Evolutionary conservation across 2,329 filamentous ascomycete species (phyloP).

Genomic region (Neonectria hederae): DNA sequence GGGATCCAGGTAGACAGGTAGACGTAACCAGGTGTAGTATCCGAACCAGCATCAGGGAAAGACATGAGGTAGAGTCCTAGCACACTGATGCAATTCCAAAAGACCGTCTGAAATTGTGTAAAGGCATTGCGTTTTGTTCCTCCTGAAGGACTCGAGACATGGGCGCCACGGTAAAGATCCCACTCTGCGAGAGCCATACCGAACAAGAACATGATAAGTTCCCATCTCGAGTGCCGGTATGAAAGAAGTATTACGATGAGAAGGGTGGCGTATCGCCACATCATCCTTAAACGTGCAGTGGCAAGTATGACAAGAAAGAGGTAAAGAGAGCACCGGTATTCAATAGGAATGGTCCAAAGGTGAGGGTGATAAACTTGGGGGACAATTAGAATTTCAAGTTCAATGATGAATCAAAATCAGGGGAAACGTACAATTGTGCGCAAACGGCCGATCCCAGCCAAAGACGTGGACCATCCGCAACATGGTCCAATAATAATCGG

Average conservation of each 20-base stretch:
- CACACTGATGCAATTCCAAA: conserved; percentile 57
- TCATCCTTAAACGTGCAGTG: conserved; percentile 56
- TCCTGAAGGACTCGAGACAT: conserved; percentile 43
- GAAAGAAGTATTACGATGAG: conserved; percentile 54
- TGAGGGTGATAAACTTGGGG: conserved; percentile 64
- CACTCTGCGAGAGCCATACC: conserved; percentile 66
- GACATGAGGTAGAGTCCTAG: conserved; percentile 61
- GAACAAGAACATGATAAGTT: conserved; percentile 63
- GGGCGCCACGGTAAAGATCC: conserved; percentile 59
- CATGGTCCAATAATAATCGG: conserved; percentile 49
- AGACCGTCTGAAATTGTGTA: conserved; percentile 29
- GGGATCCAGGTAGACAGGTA: conserved; percentile 59
- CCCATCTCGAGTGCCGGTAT: conserved; percentile 61
- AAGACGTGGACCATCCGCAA: conserved; percentile 62
- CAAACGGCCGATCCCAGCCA: conserved; percentile 59
- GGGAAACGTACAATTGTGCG: conserved; percentile 52
- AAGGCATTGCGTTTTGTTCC: conserved; percentile 21
- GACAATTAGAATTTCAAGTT: conserved; percentile 28
- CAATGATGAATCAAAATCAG: not conserved
- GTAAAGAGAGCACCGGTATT: conserved; percentile 66
- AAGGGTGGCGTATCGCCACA: conserved; percentile 55
- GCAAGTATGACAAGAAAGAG: conserved; percentile 65
- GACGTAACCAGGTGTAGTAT: conserved; percentile 64
- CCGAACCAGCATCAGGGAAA: conserved; percentile 48
- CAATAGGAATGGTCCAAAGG: conserved; percentile 70